Conservation (phyloP, 495 filamentous ascomycete genomes). For the Aspergillus egyptiacus region DNA sequence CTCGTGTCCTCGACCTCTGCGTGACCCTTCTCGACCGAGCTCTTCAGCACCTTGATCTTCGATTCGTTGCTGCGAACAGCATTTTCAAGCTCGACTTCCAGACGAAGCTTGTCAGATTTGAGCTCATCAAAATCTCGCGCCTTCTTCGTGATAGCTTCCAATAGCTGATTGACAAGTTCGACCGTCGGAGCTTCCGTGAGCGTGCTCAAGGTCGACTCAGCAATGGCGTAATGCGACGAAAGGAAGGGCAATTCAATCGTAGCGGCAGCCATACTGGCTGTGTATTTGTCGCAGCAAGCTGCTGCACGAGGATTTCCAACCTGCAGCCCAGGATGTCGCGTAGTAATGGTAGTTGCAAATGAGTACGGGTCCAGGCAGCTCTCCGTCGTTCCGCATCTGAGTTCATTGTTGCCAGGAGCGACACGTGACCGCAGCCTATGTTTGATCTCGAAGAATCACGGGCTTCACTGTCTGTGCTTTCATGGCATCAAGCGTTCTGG, state of each 20-base stretch:
- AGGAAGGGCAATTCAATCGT: constrained; percentile 71
- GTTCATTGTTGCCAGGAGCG: constrained; percentile 7
- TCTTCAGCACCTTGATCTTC: constrained; percentile 72
- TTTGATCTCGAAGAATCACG: background rate
- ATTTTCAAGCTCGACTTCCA: constrained; percentile 91
- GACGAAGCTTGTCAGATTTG: constrained; percentile 73
- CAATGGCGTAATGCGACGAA: constrained; percentile 65
- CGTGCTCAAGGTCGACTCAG: constrained; percentile 58
- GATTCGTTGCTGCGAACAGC: constrained; percentile 73
- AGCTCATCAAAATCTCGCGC: constrained; percentile 74
- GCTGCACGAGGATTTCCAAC: constrained; percentile 12
- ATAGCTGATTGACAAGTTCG: constrained; percentile 65
- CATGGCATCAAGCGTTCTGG: background rate
- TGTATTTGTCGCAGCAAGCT: constrained; percentile 15
- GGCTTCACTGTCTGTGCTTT: background rate
- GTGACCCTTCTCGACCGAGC: constrained; percentile 70
- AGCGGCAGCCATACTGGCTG: constrained; percentile 63
- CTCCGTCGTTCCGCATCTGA: constrained; percentile 5
- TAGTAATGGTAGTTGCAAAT: constrained; percentile 9
- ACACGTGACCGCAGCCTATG: constrained; percentile 1
- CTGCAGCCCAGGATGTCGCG: constrained; percentile 11
- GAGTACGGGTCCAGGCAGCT: constrained; percentile 5
- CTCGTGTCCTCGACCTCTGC: constrained; percentile 73
- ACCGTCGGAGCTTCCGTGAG: constrained; percentile 67
- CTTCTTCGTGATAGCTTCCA: constrained; percentile 62